Evolutionary conservation across 257 asterid species (phyloP).

Genomic region (Linderniella brevidens): DNA sequence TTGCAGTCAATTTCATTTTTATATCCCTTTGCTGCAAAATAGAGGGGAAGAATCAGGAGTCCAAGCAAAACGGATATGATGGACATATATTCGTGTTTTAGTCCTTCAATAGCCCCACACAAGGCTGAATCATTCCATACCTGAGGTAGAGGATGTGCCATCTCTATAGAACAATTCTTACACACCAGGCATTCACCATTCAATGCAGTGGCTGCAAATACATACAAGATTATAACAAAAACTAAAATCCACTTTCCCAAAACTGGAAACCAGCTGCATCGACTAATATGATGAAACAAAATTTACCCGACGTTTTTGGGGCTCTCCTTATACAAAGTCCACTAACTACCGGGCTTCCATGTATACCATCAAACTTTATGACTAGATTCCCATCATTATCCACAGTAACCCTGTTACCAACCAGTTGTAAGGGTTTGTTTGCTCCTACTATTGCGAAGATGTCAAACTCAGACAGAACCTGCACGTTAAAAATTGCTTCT

Average conservation of each 20-base stretch:
- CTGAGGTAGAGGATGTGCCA: slow-evolving; percentile 59
- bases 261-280: not conserved
- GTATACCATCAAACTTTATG: slow-evolving; percentile 63
- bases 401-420: slow-evolving; percentile 47
- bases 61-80: not conserved
- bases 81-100: too few species aligned
- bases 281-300: slow-evolving; percentile 4
- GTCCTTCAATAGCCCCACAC: slow-evolving; percentile 5
- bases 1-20: slow-evolving; percentile 35
- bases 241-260: not conserved
- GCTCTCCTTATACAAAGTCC: slow-evolving; percentile 73
- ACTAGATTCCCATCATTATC: slow-evolving; percentile 48
- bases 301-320: slow-evolving; percentile 32
- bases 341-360: slow-evolving; percentile 78
- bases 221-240: slow-evolving; percentile 4
- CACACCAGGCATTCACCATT: slow-evolving; percentile 36
- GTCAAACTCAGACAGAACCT: slow-evolving; percentile 81
- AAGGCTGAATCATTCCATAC: slow-evolving; percentile 17
- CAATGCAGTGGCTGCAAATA: slow-evolving; percentile 26
- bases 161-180: slow-evolving; percentile 52
- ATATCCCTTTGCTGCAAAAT: slow-evolving; percentile 41
- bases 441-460: slow-evolving; percentile 84
- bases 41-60: not conserved
- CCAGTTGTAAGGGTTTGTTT: slow-evolving; percentile 74
- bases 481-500: slow-evolving; percentile 14